Conservation (phyloP, 495 filamentous ascomycete genomes). For the Xylaria cubensis region DNA sequence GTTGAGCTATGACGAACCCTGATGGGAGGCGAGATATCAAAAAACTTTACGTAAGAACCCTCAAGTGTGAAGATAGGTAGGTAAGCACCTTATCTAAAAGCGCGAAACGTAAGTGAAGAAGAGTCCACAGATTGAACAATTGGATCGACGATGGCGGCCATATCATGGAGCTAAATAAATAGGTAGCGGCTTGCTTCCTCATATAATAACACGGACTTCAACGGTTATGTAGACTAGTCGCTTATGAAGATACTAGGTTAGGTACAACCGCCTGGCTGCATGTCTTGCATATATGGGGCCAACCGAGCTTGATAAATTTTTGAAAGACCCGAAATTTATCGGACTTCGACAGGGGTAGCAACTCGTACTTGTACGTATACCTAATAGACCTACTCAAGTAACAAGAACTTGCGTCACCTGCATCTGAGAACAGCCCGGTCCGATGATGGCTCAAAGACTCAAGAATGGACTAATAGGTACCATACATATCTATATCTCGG, state of each 20-base stretch:
- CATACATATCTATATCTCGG: conserved; percentile 4
- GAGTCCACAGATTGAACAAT: background rate
- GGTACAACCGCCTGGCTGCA: background rate
- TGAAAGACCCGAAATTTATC: conserved; percentile 5
- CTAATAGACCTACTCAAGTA: no score
- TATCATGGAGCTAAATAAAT: conserved; percentile 1
- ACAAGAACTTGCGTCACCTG: conserved; percentile 19
- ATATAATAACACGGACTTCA: background rate
- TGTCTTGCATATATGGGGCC: conserved; percentile 18
- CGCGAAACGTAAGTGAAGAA: conserved; percentile 3
- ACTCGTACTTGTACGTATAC: background rate
- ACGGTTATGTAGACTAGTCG: conserved; percentile 12
- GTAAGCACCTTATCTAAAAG: background rate
- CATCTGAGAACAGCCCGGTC: conserved; percentile 6
- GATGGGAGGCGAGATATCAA: background rate
- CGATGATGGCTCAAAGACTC: conserved; percentile 9
- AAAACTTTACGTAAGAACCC: background rate
- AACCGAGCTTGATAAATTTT: conserved; percentile 24
- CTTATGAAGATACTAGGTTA: background rate
- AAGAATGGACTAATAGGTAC: background rate
- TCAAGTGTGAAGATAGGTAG: background rate
- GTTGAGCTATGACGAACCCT: background rate
- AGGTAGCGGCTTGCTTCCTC: conserved; percentile 9
- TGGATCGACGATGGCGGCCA: conserved; percentile 17
- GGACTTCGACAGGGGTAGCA: conserved; percentile 9